These are phyloP conservation scores for Hondaea fermentalgiana DNA, from an alignment of 108 stramenopile genomes.

Conservation along the genomic window DNA sequence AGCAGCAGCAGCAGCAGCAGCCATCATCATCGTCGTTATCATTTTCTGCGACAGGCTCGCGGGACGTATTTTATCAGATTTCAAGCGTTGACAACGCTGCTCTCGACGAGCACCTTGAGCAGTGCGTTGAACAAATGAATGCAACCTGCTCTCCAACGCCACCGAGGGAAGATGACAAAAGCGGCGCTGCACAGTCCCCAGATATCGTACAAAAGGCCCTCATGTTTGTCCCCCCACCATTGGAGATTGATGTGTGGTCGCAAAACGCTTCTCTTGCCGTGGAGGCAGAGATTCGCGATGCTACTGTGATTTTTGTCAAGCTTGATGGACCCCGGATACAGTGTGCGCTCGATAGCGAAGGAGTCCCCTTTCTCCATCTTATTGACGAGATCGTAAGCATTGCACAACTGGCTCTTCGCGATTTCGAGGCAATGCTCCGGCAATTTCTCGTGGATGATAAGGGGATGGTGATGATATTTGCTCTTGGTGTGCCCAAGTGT, in stretches of 20 bases:
- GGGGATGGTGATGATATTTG: slow-evolving; percentile 38
- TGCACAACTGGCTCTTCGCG: slow-evolving; percentile 24
- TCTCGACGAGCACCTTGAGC: too few relatives aligned
- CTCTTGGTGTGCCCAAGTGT: slow-evolving; percentile 26
- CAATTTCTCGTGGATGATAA: slow-evolving; percentile 39
- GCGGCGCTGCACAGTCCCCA: background rate
- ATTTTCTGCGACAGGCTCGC: too few relatives aligned
- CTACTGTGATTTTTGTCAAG: slow-evolving; percentile 15
- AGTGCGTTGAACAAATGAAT: too few relatives aligned
- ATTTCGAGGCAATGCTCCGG: slow-evolving; percentile 31
- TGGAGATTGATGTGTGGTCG: slow-evolving; percentile 7
- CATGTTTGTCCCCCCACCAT: background rate
- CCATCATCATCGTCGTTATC: too few relatives aligned
- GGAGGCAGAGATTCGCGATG: slow-evolving; percentile 14
- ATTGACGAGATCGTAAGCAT: slow-evolving; percentile 31
- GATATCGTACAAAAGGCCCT: background rate
- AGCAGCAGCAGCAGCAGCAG: too few relatives aligned
- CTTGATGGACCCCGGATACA: background rate
- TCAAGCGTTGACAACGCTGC: too few relatives aligned
- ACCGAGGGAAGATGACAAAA: too few relatives aligned
- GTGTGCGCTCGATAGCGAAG: background rate
- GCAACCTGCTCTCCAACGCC: too few relatives aligned
- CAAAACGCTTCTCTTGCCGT: slow-evolving; percentile 9
- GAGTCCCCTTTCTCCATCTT: background rate
- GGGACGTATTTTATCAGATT: too few relatives aligned